Conservation (phyloP, 192 early-diverging fungal genomes). For the Gigaspora rosea region DNA sequence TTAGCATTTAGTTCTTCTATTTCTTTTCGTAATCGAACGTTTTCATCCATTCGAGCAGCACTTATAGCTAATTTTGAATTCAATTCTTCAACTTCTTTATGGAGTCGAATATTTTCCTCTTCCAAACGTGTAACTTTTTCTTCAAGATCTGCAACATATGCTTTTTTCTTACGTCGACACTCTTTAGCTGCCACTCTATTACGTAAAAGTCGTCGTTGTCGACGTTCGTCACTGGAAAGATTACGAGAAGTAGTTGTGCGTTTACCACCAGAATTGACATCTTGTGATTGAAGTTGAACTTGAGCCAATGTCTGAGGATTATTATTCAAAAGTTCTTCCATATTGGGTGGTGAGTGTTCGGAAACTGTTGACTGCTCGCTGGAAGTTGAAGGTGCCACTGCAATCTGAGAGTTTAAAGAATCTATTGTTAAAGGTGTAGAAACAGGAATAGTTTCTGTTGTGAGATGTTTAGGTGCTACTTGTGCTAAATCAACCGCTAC, state of each 20-base stretch:
- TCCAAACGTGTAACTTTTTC: constrained; percentile 61
- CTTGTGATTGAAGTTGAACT: background rate
- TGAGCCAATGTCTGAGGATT: constrained; percentile 3
- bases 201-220: constrained; percentile 71
- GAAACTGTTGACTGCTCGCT: background rate
- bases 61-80: constrained; percentile 65
- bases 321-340: constrained; percentile 17
- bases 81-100: constrained; percentile 70
- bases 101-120: constrained; percentile 60
- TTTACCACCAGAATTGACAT: constrained; percentile 13
- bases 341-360: constrained; percentile 7
- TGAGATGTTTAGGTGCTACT: background rate
- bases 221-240: constrained; percentile 70
- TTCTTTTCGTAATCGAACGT: constrained; percentile 62
- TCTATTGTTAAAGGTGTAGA: background rate
- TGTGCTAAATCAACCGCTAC: background rate
- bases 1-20: constrained; percentile 72
- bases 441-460: background rate
- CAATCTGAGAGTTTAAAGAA: constrained; percentile 22
- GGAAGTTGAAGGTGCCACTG: constrained; percentile 13
- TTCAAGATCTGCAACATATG: constrained; percentile 73
- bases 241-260: constrained; percentile 34
- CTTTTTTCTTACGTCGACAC: constrained; percentile 83
- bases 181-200: constrained; percentile 84
- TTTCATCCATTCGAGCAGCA: constrained; percentile 58